Base-by-base conservation (phyloP, 306 rosid genomes). In the Mimosa pudica region DNA sequence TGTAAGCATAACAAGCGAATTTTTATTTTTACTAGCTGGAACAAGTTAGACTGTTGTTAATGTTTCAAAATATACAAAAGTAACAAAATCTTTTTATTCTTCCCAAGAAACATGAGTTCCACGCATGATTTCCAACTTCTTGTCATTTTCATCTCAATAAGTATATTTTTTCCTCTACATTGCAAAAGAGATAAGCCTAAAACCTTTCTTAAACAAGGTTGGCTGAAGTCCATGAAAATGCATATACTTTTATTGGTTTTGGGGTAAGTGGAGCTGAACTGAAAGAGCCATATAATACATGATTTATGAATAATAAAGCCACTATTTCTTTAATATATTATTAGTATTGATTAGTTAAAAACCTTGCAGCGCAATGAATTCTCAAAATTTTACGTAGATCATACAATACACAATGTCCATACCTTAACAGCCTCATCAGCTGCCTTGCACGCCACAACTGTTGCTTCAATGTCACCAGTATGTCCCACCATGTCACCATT, bases 401-500 rank as follows among this genome's bases (percentile, higher is more conserved):
- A 33, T 42, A 61, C 71, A 64, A 24, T 18, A 76, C 45, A 17
- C 33, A 30, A 46, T 33, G 64, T 70, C 68, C 72, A 55, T 87
- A 96, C 99, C 93, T 93, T 96, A 42, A 96, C 99, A 57, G 96
- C 99, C 0, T 82, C 89, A 77, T 96, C 99, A 61, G 99, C 97
- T 76, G 92, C 99, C 91, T 96, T 96, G 89, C 99, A 96, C 52
- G 93, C 99, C 82, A 93, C 99, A 51, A 96, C 46, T 18, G 99
- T 96, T 60, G 99, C 99, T 57, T 89, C 88, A 16, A 86, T 90
- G 81, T 93, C 98, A 83, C 99, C 99, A 0, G 96, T 89, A 74
- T 96, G 99, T 63, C 99, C 99, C 77, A 93, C 98, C 98, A 91
- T 93, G 88, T 96, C 99, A 12, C 98, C n/a, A 78, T 96, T 96